Conservation (phyloP, 1,284 basidiomycete species). For the Porodaedalea pini region DNA sequence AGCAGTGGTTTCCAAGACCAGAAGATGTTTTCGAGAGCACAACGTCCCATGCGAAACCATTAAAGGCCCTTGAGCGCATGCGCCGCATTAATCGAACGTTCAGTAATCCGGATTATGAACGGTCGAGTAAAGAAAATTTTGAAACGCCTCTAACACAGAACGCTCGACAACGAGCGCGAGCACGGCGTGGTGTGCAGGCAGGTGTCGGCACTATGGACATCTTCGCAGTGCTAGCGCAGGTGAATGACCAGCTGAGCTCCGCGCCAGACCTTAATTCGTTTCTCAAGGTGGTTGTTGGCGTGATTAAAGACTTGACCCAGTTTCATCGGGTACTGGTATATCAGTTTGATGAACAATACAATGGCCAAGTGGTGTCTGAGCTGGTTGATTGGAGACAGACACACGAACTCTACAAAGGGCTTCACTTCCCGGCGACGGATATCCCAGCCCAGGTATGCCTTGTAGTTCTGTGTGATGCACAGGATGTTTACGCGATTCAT, state of each 20-base stretch:
- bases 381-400: conserved; percentile 81
- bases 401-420: conserved; percentile 73
- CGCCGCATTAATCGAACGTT: conserved; percentile 42
- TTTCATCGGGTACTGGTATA: conserved; percentile 90
- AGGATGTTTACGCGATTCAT: conserved; percentile 17
- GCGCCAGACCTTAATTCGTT: conserved; percentile 71
- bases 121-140: conserved; percentile 12
- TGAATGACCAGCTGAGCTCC: conserved; percentile 79
- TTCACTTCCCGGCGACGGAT: conserved; percentile 65
- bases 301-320: conserved; percentile 80
- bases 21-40: conserved; percentile 76
- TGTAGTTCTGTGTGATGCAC: conserved; percentile 2
- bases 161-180: conserved; percentile 26
- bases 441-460: conserved; percentile 51
- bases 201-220: conserved; percentile 75
- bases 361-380: conserved; percentile 79
- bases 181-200: conserved; percentile 26
- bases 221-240: conserved; percentile 77
- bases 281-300: conserved; percentile 75
- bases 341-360: conserved; percentile 74
- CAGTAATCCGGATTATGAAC: conserved; percentile 6
- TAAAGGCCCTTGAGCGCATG: conserved; percentile 71
- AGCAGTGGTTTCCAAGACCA: conserved; percentile 46
- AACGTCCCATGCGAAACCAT: conserved; percentile 66
- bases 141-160: conserved; percentile 19